Evolutionary conservation across 2,329 filamentous ascomycete species (phyloP).

Genomic region (Paracamarosporium sp.): DNA sequence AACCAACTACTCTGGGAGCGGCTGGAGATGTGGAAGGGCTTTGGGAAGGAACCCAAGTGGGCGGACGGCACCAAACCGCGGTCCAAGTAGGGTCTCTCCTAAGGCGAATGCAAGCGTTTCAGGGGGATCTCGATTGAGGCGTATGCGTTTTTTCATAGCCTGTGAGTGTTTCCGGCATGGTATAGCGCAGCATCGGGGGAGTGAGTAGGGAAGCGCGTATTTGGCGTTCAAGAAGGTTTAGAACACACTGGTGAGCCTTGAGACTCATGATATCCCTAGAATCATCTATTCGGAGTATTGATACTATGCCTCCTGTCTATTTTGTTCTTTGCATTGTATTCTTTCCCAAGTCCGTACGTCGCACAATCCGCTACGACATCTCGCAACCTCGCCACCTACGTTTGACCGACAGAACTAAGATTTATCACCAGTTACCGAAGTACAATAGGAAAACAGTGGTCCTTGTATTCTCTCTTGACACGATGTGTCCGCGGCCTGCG

Average conservation of each 20-base stretch:
- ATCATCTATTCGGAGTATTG: conserved; percentile 1
- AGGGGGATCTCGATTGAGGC: background rate
- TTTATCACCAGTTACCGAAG: background rate
- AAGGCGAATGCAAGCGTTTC: background rate
- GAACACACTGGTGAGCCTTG: conserved; percentile 5
- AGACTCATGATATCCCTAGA: conserved; percentile 10
- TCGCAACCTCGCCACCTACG: background rate
- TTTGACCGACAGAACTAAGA: background rate
- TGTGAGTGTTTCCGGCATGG: background rate
- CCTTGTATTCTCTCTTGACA: no score
- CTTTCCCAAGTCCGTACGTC: background rate
- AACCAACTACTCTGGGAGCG: conserved; percentile 78
- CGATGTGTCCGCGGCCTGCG: background rate
- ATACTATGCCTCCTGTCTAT: background rate
- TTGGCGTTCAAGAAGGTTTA: conserved; percentile 11
- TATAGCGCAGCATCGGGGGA: background rate
- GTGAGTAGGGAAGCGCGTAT: background rate
- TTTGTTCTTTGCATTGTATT: background rate
- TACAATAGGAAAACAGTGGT: background rate
- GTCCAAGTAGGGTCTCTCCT: conserved; percentile 8
- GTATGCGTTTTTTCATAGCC: background rate
- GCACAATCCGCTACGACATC: background rate
- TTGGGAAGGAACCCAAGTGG: conserved; percentile 43
- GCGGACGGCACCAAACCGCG: conserved; percentile 31
- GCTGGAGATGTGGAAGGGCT: conserved; percentile 70